phyloP scores from a whole-genome alignment of 208 protist species.

The Naegleria fowleri region DNA sequence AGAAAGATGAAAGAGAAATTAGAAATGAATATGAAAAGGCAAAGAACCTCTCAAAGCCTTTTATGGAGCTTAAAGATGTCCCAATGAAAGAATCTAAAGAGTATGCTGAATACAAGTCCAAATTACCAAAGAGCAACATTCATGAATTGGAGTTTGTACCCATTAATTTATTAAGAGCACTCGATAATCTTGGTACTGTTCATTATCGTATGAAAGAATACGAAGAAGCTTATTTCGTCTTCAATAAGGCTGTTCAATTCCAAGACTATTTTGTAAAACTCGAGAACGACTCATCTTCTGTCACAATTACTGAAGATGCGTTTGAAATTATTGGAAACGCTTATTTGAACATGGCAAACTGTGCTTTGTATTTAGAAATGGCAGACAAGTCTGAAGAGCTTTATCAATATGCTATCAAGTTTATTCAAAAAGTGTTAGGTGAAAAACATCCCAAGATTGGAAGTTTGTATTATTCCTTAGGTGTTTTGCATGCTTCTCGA shows the following conservation, averaged over 20 bases:
- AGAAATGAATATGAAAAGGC: background rate
- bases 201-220: background rate
- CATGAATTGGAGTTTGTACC: background rate
- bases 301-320: background rate
- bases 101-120: background rate
- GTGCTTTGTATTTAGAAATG: background rate
- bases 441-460: background rate
- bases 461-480: background rate
- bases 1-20: background rate
- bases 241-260: background rate
- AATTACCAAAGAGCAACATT: background rate
- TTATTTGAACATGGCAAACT: conserved; percentile 5
- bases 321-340: background rate
- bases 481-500: background rate
- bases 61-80: background rate
- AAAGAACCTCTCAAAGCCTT: background rate
- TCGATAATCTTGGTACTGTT: background rate
- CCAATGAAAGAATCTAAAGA: background rate
- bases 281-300: background rate
- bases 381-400: background rate
- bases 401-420: background rate
- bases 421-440: background rate
- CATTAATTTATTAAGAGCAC: background rate
- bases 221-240: background rate
- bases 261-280: background rate